Evolutionary conservation across 495 filamentous ascomycete genomes (phyloP), one percentile per base, ranked within the genome.

Genomic region (Elaphomyces granulatus): DNA sequence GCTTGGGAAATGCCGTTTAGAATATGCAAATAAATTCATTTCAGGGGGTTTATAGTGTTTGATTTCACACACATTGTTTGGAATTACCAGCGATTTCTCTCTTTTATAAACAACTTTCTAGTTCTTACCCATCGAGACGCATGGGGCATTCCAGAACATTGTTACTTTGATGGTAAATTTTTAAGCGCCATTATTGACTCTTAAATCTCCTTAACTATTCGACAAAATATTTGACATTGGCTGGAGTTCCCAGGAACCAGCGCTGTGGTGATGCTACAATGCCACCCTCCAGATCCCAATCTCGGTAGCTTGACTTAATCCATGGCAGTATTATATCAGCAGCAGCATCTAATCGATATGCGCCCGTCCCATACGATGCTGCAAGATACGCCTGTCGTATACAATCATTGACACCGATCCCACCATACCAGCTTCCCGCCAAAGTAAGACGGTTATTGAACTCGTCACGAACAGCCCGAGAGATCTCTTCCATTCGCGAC

Each of bases 371-470:
- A 40, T 49, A 57, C 0, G 52, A 43, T 14, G 56, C 46, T 16
- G 64, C 56, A 16, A 68, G 19, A 41, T 61, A 56, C 12, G 45
- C 64, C 48, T 65, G 61, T 17, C 52, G 52, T 20, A 83, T 51
- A 56, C 78, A 81, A 55, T 81, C 80, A 43, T 75, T 76, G 26
- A 83, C 63, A 12, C 80, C 72, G 1, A 78, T 66, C 2, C 66
- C 64, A 15, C 45, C 61, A 60, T 87, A 94, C 59, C 80, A 87
- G 40, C 69, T 79, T 4, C 90, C 92, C 0, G 81, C 85, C 9
- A 95, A 78, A 20, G 71, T 65, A 14, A 98, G 59, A 21, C 67
- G 66, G 7, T 78, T 75, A 1, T 66, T 43, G 51, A 81, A 95
- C 8, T 66, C 62, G 1, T 42, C 16, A 34, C 59, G 52, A 4